Base-by-base conservation (phyloP, 257 asterid genomes). In the Solanum phureja region DNA sequence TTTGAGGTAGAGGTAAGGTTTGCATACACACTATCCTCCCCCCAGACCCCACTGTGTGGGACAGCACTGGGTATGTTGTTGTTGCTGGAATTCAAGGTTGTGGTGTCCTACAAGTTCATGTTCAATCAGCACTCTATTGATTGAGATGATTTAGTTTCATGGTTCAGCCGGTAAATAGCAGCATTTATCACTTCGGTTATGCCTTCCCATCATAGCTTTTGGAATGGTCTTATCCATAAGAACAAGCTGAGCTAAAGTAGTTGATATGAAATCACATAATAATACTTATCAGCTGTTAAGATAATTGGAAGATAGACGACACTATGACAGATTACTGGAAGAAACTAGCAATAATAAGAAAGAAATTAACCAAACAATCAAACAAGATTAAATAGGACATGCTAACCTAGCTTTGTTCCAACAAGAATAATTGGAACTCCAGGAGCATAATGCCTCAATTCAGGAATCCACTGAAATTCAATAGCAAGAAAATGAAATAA, bases 321-420 rank as follows among this genome's bases (percentile, higher is more conserved):
- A 23, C 69, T 23, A 23, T 8, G 24, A 72, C 46, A 8, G 82
- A 21, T 73, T 35, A 73, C 14, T 19, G 29, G 46, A 34, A 35
- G 49, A 73, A 9, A 81, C 85, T 81, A 46, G 85, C 2, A 11
- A 46, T 18, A 79, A 81, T 46, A 49, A 46, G 68, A 81, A 75
- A 29, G 42, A 42, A 44, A 42, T 29, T 18, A 27, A 29, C 34
- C 40, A 81, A 29, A 81, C 8, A 46, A 81, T 46, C 27, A 81
- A 81, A 81, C 8, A 46, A 46, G 29, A 81, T 84, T 83, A 64
- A 89, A 86, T 64, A 74, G 69, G 89, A 90, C 83, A 90, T 73
- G 31, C 96, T 90, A 21, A 96, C 99, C 99, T 82, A 94, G 98
- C 93, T 96, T 95, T 66, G 99, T 95, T 88, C 99, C 99, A 71